A percentile compares a stretch with the other conserved stretches of the same genome.
Evolutionary conservation across 1,284 basidiomycete species (phyloP).

Genomic region (Trichosporon asahii): DNA sequence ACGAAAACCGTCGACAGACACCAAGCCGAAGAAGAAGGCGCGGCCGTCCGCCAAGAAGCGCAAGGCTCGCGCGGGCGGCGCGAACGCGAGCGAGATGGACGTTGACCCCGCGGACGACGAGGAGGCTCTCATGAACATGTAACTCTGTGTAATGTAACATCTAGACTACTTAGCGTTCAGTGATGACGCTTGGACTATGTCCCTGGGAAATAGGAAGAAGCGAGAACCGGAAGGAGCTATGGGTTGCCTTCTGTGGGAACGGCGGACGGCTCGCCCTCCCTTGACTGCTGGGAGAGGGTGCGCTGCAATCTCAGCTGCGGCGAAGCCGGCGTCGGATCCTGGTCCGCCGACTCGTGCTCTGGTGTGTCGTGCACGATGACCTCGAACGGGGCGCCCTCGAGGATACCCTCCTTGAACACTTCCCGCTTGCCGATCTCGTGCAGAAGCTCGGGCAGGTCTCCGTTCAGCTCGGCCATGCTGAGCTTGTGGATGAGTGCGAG

Average conservation of each 20-base stretch:
- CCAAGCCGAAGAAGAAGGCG: constrained; percentile 5
- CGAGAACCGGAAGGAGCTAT: neutral
- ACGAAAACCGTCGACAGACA: neutral
- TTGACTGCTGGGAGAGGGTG: constrained; percentile 1
- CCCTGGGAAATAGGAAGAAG: no score
- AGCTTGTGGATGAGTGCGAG: constrained; percentile 39
- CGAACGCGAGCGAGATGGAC: neutral
- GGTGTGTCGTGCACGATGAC: constrained; percentile 14
- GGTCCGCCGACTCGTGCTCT: neutral
- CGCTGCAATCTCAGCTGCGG: neutral
- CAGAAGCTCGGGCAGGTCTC: constrained; percentile 20
- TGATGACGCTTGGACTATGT: no score
- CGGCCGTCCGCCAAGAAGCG: neutral
- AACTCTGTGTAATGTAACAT: constrained; percentile 5
- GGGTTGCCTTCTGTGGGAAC: neutral
- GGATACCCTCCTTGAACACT: constrained; percentile 7
- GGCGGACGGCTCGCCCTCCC: neutral
- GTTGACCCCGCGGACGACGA: constrained; percentile 1
- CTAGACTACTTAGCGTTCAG: neutral
- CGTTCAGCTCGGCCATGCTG: constrained; percentile 31
- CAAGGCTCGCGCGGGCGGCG: neutral
- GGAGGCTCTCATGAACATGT: constrained; percentile 9
- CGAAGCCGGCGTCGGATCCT: neutral
- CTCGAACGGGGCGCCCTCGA: neutral
- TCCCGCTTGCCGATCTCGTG: constrained; percentile 31